Conservation (phyloP, 257 asterid species). For the Coffea eugenioides region DNA sequence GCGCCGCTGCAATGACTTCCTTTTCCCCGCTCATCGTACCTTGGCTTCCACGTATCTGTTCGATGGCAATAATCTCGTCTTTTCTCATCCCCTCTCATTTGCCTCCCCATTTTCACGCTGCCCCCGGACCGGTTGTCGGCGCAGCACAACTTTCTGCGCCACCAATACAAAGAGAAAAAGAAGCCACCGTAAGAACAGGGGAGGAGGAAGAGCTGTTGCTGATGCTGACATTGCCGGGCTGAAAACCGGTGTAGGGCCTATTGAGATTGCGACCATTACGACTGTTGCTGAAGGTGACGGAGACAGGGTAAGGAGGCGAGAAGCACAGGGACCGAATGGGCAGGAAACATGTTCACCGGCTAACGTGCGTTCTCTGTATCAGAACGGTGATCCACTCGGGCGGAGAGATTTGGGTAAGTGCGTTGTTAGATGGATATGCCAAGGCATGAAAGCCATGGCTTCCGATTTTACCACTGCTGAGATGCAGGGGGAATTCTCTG, state of each 20-base stretch:
- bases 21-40: slow-evolving; percentile 1
- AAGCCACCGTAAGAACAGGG: slow-evolving; percentile 24
- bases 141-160: slow-evolving; percentile 16
- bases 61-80: background rate
- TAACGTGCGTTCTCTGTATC: slow-evolving; percentile 39
- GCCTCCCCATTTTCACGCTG: slow-evolving; percentile 25
- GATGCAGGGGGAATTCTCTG: slow-evolving; percentile 69
- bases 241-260: background rate
- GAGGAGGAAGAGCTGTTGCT: background rate
- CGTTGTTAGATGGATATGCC: slow-evolving; percentile 76
- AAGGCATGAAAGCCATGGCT: slow-evolving; percentile 93
- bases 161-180: slow-evolving; percentile 36
- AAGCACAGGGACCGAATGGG: background rate
- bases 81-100: slow-evolving; percentile 9
- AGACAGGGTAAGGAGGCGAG: background rate
- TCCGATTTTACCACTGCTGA: slow-evolving; percentile 63
- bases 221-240: background rate
- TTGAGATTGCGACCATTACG: background rate
- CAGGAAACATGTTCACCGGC: slow-evolving; percentile 7
- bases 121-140: background rate
- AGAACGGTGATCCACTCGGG: slow-evolving; percentile 86
- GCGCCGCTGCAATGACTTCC: background rate
- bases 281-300: background rate
- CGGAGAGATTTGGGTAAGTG: slow-evolving; percentile 74
- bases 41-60: slow-evolving; percentile 27